phyloP scores from a whole-genome alignment of 352 stramenopile genomes.

The Phytophthora pisi region DNA sequence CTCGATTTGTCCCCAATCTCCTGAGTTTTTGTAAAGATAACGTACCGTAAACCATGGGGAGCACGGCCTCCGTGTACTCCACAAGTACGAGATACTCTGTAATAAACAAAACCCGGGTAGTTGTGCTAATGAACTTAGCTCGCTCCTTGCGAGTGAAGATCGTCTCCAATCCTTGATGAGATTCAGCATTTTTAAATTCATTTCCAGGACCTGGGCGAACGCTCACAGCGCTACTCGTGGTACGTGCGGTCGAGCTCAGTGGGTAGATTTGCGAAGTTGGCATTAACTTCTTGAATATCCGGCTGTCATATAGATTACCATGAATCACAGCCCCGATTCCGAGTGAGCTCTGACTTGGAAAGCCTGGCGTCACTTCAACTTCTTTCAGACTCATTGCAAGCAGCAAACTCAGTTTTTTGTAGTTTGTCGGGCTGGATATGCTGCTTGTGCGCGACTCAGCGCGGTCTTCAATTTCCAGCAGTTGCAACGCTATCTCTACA shows the following conservation, averaged over 20 bases:
- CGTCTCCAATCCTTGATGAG: not conserved
- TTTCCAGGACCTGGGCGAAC: not conserved
- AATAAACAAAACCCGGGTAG: slow-evolving; percentile 33
- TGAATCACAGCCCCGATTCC: not conserved
- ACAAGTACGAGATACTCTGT: slow-evolving; percentile 47
- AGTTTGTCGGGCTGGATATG: not conserved
- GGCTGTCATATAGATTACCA: not conserved
- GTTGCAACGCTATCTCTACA: slow-evolving; percentile 14
- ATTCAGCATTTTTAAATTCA: not conserved
- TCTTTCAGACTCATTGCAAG: not conserved
- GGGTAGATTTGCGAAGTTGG: not conserved
- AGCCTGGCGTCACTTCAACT: not conserved
- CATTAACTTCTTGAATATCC: not conserved
- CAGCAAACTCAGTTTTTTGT: not conserved
- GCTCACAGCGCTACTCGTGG: not conserved
- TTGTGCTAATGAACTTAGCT: slow-evolving; percentile 31
- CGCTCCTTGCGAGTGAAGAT: slow-evolving; percentile 21
- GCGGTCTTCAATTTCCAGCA: slow-evolving; percentile 15
- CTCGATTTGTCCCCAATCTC: not conserved
- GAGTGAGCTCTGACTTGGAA: not conserved
- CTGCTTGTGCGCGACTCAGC: not conserved
- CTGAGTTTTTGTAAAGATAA: not conserved
- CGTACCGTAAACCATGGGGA: slow-evolving; percentile 42
- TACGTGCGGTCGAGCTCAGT: not conserved
- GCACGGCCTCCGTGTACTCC: slow-evolving; percentile 42